Evolutionary conservation across 441 rosid species (phyloP), one percentile per base, ranked within the genome.

Genomic region (Gossypium gossypioides): DNA sequence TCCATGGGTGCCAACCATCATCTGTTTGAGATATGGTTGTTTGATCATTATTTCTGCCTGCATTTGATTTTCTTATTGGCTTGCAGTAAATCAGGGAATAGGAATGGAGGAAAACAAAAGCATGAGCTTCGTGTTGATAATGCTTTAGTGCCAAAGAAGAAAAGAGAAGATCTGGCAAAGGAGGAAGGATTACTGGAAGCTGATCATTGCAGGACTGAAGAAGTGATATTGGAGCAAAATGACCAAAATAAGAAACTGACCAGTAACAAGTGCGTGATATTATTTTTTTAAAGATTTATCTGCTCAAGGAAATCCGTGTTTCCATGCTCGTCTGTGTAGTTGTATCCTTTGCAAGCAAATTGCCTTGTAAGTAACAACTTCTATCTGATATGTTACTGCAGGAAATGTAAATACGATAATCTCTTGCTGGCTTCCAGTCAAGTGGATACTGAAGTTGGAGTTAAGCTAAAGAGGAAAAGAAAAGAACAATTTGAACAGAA

Each of bases 391-490:
- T 10, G 6, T 7, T 57, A 9, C 25, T 58, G 63, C 46, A 73
- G 74, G 56, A 37, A 57, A 10, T 10, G 15, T 57, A 57, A 57
- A 24, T 0, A 12, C 6, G 5, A 57, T 22, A 22, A 22, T 57
- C 40, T 10, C 44, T 44, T 64, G 42, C 46, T 8, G 10, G 34
- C 68, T 25, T 65, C 79, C 25, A n/a, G 71, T 62, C 42, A 50
- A 51, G 19, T 63, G 25, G 69, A n/a, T 40, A 29, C 48, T 72
- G 82, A 72, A 42, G 68, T 42, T 74, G 76, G 62, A 66, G 44
- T 46, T 18, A 74, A 73, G 72, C 55, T 60, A 64, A 83, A 80
- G 85, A 82, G 79, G 72, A 86, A 81, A 74, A 81, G 76, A 68
- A 78, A 81, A 59, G 74, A 66, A 50, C 55, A 27, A 7, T 60